A percentile compares a stretch with the other conserved stretches of the same genome.
These are phyloP conservation scores for Fonsecaea pugnacius DNA, from an alignment of 2,329 filamentous ascomycete species.

Conservation along the genomic window DNA sequence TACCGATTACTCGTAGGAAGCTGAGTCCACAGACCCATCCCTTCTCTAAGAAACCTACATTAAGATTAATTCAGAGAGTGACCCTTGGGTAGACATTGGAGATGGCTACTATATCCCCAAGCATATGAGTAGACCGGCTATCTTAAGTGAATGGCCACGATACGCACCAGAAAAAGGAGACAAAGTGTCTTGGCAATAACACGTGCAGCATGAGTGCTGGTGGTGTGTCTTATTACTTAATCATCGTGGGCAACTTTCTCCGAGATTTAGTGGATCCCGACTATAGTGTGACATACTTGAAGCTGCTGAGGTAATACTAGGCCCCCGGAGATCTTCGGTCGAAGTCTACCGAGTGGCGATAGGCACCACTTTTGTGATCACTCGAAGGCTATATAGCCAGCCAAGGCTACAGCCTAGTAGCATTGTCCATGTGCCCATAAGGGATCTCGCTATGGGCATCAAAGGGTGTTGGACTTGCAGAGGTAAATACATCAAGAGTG, in stretches of 20 bases:
- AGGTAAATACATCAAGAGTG: not conserved
- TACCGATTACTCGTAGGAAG: not conserved
- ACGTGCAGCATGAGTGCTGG: too few species aligned
- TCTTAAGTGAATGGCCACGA: too few species aligned
- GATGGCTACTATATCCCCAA: too few species aligned
- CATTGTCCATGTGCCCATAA: not conserved
- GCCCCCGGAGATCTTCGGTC: not conserved
- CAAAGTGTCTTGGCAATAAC: too few species aligned
- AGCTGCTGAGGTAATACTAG: not conserved
- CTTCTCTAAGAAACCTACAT: not conserved
- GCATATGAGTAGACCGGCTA: too few species aligned
- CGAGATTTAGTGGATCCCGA: conserved; percentile 18
- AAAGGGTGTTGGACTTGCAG: not conserved
- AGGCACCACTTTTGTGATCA: too few species aligned
- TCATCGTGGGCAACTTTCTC: conserved; percentile 29
- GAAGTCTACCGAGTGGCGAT: too few species aligned
- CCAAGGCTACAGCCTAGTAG: not conserved
- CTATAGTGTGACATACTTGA: conserved; percentile 6
- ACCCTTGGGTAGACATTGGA: too few species aligned
- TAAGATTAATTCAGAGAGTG: too few species aligned
- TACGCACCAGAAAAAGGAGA: too few species aligned
- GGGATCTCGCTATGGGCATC: not conserved
- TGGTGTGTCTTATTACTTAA: conserved; percentile 10
- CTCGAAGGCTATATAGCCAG: not conserved
- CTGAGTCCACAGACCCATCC: not conserved